Evolutionary conservation across 768 basidiomycete genomes (phyloP).

Genomic region (Termitomyces sp.): DNA sequence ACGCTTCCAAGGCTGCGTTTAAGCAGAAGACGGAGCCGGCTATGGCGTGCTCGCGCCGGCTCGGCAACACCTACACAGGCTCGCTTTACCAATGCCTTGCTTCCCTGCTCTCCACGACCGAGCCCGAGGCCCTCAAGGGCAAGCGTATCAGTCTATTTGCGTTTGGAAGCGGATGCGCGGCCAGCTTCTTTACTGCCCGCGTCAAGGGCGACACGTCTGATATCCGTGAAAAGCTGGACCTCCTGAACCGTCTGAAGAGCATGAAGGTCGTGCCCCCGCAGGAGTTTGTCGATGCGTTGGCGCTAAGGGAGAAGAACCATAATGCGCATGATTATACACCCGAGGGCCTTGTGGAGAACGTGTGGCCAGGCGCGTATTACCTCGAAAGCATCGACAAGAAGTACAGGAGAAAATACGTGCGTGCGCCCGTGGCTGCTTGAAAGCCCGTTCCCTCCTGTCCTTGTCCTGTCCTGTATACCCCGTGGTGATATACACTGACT

Average conservation of each 20-base stretch:
- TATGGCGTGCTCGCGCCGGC: constrained; percentile 83
- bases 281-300: constrained; percentile 83
- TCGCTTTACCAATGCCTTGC: constrained; percentile 94
- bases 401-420: constrained; percentile 84
- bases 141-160: constrained; percentile 93
- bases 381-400: constrained; percentile 86
- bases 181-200: constrained; percentile 84
- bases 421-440: constrained; percentile 38
- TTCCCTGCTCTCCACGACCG: constrained; percentile 71
- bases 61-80: constrained; percentile 99
- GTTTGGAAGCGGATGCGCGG: constrained; percentile 96
- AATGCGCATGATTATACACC: constrained; percentile 84
- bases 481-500: neutral
- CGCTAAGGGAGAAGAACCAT: constrained; percentile 96
- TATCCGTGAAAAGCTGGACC: constrained; percentile 78
- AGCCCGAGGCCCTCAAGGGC: constrained; percentile 63
- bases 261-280: constrained; percentile 93
- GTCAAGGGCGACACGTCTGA: constrained; percentile 85
- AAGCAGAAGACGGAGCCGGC: constrained; percentile 69
- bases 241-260: constrained; percentile 66
- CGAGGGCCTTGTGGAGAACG: constrained; percentile 81
- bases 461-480: constrained; percentile 11
- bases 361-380: constrained; percentile 94
- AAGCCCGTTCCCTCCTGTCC: neutral
- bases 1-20: constrained; percentile 71